Evolutionary conservation across 208 protist genomes (phyloP).

Genomic region (Leishmania amazonensis): DNA sequence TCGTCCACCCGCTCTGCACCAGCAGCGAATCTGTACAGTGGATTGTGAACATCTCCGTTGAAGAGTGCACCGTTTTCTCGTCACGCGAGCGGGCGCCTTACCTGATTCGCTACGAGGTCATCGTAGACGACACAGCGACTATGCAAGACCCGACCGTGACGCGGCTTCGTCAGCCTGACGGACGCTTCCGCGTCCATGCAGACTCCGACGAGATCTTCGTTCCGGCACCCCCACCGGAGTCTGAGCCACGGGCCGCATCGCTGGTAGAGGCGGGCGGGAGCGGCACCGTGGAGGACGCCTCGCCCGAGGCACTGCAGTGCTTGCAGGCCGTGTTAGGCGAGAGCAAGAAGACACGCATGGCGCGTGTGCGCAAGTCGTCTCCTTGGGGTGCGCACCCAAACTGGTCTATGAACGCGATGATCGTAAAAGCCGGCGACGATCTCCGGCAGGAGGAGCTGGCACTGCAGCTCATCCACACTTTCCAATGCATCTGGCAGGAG

Average conservation of each 20-base stretch:
- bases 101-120: slow-evolving; percentile 86
- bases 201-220: slow-evolving; percentile 56
- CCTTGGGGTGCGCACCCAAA: slow-evolving; percentile 83
- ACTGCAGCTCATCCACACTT: slow-evolving; percentile 88
- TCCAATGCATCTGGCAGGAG: slow-evolving; percentile 87
- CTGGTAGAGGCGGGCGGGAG: not conserved
- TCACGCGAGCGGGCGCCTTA: slow-evolving; percentile 86
- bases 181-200: slow-evolving; percentile 52
- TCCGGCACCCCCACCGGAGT: slow-evolving; percentile 9
- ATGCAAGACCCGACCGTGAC: slow-evolving; percentile 75
- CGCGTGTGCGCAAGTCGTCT: slow-evolving; percentile 63
- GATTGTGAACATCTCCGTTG: slow-evolving; percentile 87
- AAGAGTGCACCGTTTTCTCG: slow-evolving; percentile 90
- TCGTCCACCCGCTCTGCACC: slow-evolving; percentile 77
- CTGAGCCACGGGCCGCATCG: not conserved
- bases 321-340: slow-evolving; percentile 74
- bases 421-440: slow-evolving; percentile 94
- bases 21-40: slow-evolving; percentile 73
- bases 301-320: slow-evolving; percentile 25
- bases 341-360: slow-evolving; percentile 42
- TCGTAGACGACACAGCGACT: slow-evolving; percentile 83
- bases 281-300: slow-evolving; percentile 24
- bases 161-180: slow-evolving; percentile 62
- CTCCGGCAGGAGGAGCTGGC: slow-evolving; percentile 94
- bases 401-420: slow-evolving; percentile 84